Evolutionary conservation across 2,329 filamentous ascomycete genomes (phyloP).

Genomic region (Aspergillus viridinutans): DNA sequence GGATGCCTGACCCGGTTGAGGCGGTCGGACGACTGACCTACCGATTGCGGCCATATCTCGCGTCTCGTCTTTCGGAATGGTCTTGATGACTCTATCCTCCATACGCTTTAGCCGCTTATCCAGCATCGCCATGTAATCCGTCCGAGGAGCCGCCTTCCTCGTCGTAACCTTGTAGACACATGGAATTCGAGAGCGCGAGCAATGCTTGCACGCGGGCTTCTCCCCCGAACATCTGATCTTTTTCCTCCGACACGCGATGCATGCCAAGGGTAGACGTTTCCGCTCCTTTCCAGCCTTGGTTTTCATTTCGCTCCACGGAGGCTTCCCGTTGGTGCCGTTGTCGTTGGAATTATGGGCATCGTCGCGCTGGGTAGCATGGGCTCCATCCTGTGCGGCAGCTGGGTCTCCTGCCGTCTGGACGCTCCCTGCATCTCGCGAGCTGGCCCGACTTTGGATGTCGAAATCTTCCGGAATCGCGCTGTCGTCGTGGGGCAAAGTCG

Average conservation of each 20-base stretch:
- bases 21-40: conserved; percentile 79
- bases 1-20: conserved; percentile 54
- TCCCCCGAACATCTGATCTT: conserved; percentile 98
- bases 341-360: conserved; percentile 34
- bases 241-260: conserved; percentile 92
- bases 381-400: conserved; percentile 14
- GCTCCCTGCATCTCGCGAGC: conserved; percentile 33
- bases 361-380: conserved; percentile 17
- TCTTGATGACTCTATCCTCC: conserved; percentile 96
- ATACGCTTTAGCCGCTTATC: conserved; percentile 94
- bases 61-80: conserved; percentile 81
- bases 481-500: conserved; percentile 25
- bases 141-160: conserved; percentile 86
- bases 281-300: conserved; percentile 94
- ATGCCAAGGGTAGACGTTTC: conserved; percentile 86
- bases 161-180: conserved; percentile 98
- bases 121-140: conserved; percentile 98
- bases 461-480: conserved; percentile 27
- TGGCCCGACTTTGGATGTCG: conserved; percentile 32
- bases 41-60: conserved; percentile 64
- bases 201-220: conserved; percentile 97
- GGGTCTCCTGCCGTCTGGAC: conserved; percentile 22
- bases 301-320: conserved; percentile 77
- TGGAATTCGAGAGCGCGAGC: conserved; percentile 82
- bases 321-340: conserved; percentile 47